phyloP scores from a whole-genome alignment of 352 stramenopile species.

The Peronospora destructor region DNA sequence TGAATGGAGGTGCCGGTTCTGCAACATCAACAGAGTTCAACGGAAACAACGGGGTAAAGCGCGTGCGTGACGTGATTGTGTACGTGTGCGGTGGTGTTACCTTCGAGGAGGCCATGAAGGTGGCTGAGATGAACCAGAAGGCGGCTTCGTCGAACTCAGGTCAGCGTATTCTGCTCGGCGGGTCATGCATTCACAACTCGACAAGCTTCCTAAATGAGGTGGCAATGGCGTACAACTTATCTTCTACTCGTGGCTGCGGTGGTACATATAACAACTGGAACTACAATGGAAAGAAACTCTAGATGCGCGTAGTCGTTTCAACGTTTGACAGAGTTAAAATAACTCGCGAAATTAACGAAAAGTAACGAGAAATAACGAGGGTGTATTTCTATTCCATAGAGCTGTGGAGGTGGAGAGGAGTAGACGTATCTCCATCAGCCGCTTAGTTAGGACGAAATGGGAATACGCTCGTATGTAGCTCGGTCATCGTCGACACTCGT shows the following conservation, averaged over 20 bases:
- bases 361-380: constrained; percentile 20
- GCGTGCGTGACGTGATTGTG: constrained; percentile 94
- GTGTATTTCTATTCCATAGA: constrained; percentile 29
- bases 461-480: constrained; percentile 63
- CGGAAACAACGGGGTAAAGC: constrained; percentile 92
- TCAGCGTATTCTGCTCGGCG: constrained; percentile 90
- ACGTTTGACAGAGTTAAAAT: background rate
- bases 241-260: constrained; percentile 10
- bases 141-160: constrained; percentile 49
- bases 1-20: constrained; percentile 79
- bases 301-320: constrained; percentile 3
- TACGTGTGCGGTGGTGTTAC: constrained; percentile 98
- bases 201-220: constrained; percentile 95
- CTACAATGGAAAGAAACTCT: constrained; percentile 63
- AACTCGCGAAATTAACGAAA: background rate
- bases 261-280: constrained; percentile 29
- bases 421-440: background rate
- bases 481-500: constrained; percentile 37
- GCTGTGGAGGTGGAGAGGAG: background rate
- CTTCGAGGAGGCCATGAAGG: constrained; percentile 98
- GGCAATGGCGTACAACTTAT: constrained; percentile 50
- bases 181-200: constrained; percentile 95
- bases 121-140: constrained; percentile 94
- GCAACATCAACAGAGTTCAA: constrained; percentile 41
- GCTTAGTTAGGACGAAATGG: constrained; percentile 29